Conservation (phyloP, 495 filamentous ascomycete species). For the Penicillium robsamsonii region DNA sequence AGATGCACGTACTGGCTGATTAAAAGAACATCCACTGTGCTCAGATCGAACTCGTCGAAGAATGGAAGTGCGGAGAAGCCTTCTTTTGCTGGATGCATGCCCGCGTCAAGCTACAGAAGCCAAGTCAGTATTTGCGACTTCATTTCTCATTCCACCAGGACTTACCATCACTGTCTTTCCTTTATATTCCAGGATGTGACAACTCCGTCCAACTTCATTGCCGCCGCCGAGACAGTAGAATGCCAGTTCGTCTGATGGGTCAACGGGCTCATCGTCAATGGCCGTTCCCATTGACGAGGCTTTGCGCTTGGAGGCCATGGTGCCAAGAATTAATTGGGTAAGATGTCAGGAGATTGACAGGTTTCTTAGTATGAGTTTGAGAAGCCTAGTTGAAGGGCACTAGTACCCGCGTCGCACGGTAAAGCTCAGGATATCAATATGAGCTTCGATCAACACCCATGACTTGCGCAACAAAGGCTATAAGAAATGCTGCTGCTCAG, state of each 20-base stretch:
- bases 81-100: conserved; percentile 95
- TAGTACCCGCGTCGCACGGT: conserved; percentile 7
- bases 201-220: conserved; percentile 95
- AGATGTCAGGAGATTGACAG: neutral
- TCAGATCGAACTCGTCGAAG: conserved; percentile 97
- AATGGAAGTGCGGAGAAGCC: conserved; percentile 91
- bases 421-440: conserved; percentile 10
- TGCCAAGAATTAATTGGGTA: conserved; percentile 4
- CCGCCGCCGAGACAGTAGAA: conserved; percentile 93
- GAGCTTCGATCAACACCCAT: conserved; percentile 2
- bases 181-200: conserved; percentile 98
- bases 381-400: conserved; percentile 9
- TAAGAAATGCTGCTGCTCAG: neutral
- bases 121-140: conserved; percentile 20
- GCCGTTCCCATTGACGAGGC: conserved; percentile 61
- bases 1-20: conserved; percentile 86
- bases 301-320: conserved; percentile 76
- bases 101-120: conserved; percentile 76
- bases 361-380: neutral
- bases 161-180: conserved; percentile 97
- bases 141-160: conserved; percentile 6
- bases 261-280: conserved; percentile 64
- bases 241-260: conserved; percentile 82
- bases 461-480: conserved; percentile 1
- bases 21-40: conserved; percentile 91